These are phyloP conservation scores for Monosporascus sp. DNA, from an alignment of 2,329 filamentous ascomycete genomes.

Conservation along the genomic window DNA sequence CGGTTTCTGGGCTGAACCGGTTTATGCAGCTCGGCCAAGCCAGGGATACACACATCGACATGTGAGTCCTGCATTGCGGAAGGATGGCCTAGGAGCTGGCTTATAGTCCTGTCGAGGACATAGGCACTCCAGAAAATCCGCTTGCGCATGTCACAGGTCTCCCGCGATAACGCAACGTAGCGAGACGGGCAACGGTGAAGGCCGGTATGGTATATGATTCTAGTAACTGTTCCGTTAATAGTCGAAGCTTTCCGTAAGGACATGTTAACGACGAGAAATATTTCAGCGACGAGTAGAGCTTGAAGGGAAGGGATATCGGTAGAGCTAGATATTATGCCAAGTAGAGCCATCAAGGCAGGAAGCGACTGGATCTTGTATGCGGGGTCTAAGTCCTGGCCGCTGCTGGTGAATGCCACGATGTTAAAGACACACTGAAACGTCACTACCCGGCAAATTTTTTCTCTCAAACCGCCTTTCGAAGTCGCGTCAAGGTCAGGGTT, in stretches of 20 bases:
- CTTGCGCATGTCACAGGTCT: conserved; percentile 30
- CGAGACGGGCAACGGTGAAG: conserved; percentile 47
- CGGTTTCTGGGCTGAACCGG: conserved; percentile 4
- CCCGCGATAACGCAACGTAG: conserved; percentile 36
- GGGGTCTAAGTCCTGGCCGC: conserved; percentile 26
- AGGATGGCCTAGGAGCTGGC: conserved; percentile 31
- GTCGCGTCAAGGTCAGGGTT: neutral
- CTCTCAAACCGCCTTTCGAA: neutral
- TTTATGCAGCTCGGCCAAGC: conserved; percentile 20
- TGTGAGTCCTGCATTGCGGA: conserved; percentile 30
- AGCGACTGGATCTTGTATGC: conserved; percentile 32
- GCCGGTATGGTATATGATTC: conserved; percentile 43
- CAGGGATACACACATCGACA: conserved; percentile 32
- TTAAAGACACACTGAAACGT: conserved; percentile 48
- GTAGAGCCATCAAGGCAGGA: conserved; percentile 30
- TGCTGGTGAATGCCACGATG: conserved; percentile 33
- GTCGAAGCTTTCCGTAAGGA: conserved; percentile 43
- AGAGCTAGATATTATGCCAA: conserved; percentile 33
- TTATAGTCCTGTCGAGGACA: conserved; percentile 31
- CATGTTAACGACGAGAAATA: conserved; percentile 43
- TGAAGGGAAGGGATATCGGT: conserved; percentile 42
- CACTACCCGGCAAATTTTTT: conserved; percentile 27
- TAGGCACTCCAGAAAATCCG: conserved; percentile 37
- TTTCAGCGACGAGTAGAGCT: conserved; percentile 41
- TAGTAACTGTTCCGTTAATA: conserved; percentile 40